A percentile compares a stretch with the other conserved stretches of the same genome.
These are phyloP conservation scores for Ceratobasidium sp. DNA, from an alignment of 1,284 basidiomycete genomes.

Conservation along the genomic window DNA sequence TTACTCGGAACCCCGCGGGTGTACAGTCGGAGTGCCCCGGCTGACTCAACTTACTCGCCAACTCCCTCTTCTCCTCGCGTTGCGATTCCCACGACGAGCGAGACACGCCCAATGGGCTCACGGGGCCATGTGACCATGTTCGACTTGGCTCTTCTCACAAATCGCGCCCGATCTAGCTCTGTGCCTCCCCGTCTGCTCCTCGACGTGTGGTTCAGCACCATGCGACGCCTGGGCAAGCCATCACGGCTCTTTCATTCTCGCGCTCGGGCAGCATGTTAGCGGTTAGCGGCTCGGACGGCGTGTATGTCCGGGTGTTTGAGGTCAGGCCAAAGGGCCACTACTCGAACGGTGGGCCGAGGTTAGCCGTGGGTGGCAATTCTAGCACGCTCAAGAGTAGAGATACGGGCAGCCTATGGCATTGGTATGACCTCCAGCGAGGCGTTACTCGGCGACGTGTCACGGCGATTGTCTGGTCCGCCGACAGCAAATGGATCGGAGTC, in stretches of 20 bases:
- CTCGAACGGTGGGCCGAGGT: conserved; percentile 14
- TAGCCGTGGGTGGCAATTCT: background rate
- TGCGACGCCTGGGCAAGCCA: conserved; percentile 40
- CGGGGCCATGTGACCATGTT: conserved; percentile 63
- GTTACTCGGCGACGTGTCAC: conserved; percentile 76
- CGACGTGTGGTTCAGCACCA: conserved; percentile 46
- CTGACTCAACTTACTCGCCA: conserved; percentile 49
- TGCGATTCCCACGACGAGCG: conserved; percentile 23
- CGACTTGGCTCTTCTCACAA: conserved; percentile 62
- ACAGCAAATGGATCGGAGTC: conserved; percentile 79
- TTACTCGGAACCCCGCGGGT: conserved; percentile 15
- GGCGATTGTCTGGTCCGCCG: conserved; percentile 67
- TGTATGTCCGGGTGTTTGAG: conserved; percentile 47
- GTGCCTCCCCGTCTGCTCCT: background rate
- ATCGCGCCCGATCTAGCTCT: conserved; percentile 8
- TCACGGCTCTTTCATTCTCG: conserved; percentile 44
- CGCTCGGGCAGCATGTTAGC: conserved; percentile 48
- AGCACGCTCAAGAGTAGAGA: background rate
- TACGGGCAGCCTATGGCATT: conserved; percentile 64
- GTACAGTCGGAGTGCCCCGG: conserved; percentile 30
- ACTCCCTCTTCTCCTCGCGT: conserved; percentile 59
- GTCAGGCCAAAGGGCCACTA: conserved; percentile 40
- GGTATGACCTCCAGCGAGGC: conserved; percentile 79
- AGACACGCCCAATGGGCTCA: conserved; percentile 19
- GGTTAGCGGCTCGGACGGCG: conserved; percentile 46